phyloP scores from a whole-genome alignment of 257 asterid genomes.

The Przewalskia tangutica region DNA sequence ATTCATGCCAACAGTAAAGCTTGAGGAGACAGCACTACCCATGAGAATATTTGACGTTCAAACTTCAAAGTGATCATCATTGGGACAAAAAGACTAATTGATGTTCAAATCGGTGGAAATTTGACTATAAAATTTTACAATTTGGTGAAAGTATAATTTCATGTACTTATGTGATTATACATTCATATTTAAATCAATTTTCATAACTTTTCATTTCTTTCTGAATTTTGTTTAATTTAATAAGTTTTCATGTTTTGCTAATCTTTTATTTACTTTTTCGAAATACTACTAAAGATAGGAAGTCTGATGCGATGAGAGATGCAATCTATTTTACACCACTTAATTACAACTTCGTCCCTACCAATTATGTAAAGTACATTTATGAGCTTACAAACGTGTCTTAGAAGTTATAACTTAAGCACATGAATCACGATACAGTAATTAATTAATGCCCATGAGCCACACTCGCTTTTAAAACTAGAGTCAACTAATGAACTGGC shows the following conservation, averaged over 20 bases:
- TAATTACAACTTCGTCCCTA: background rate
- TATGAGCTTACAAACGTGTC: background rate
- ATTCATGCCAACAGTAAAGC: background rate
- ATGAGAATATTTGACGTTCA: background rate
- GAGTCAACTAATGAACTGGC: background rate
- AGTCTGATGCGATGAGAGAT: background rate
- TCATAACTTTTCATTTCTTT: background rate
- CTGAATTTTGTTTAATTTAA: too few relatives aligned
- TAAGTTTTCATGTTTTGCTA: too few relatives aligned
- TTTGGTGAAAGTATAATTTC: background rate
- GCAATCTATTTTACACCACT: background rate
- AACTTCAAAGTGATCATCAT: background rate
- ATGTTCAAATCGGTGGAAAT: background rate
- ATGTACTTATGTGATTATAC: background rate
- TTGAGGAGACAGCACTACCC: background rate
- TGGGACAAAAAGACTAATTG: background rate
- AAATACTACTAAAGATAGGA: background rate
- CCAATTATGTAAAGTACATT: background rate
- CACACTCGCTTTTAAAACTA: background rate
- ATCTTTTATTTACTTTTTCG: background rate
- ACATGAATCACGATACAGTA: background rate
- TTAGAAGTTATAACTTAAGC: background rate
- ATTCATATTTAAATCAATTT: background rate
- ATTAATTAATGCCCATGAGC: background rate
- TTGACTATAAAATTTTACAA: background rate